Evolutionary conservation across 106 monocot species (phyloP).

Genomic region (Acorus calamus): DNA sequence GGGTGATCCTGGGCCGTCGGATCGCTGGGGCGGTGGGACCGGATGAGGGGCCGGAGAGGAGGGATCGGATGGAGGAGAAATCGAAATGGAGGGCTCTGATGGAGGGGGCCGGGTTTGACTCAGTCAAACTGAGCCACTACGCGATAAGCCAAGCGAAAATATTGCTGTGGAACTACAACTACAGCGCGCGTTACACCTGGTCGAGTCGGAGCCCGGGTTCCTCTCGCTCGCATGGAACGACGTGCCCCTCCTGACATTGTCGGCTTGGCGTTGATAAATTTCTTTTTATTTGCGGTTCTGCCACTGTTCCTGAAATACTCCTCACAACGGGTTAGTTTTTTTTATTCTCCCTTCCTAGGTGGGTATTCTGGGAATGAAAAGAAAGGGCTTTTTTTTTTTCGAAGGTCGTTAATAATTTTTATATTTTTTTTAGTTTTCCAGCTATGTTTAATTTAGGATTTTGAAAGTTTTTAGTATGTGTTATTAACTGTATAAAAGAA

Average conservation of each 20-base stretch:
- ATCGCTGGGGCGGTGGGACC: constrained; percentile 37
- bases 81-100: constrained; percentile 58
- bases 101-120: constrained; percentile 51
- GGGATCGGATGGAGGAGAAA: constrained; percentile 54
- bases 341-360: no score
- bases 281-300: no score
- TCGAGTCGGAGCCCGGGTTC: constrained; percentile 54
- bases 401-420: no score
- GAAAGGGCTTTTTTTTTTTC: no score
- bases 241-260: constrained; percentile 67
- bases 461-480: no score
- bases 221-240: constrained; percentile 75
- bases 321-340: no score
- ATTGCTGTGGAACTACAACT: constrained; percentile 86
- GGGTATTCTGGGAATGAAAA: no score
- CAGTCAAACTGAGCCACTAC: constrained; percentile 61
- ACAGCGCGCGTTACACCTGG: constrained; percentile 59
- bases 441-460: no score
- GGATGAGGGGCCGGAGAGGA: constrained; percentile 19
- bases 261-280: constrained; percentile 64
- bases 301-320: no score
- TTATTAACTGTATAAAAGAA: no score
- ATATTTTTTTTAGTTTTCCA: no score
- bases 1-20: constrained; percentile 51
- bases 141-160: constrained; percentile 86